phyloP scores from a whole-genome alignment of 305 asterid genomes.

The Nicotiana rustica region DNA sequence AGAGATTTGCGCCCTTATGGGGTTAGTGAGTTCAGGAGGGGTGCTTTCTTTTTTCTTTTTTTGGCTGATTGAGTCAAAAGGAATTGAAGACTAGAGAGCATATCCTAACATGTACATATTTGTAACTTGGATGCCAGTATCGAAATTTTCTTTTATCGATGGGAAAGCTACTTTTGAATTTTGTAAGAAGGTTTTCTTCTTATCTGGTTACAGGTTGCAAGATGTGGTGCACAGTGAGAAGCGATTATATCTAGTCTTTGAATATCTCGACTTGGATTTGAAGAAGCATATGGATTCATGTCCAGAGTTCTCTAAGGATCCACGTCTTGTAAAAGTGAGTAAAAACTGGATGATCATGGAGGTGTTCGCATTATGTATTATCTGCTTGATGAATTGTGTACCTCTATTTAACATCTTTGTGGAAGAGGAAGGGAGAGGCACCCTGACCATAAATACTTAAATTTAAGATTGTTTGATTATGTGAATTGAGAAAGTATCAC shows the following conservation, averaged over 20 bases:
- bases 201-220: constrained; percentile 70
- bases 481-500: not conserved
- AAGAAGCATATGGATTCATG: constrained; percentile 98
- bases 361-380: not conserved
- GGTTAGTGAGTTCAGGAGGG: not conserved
- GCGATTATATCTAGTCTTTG: constrained; percentile 93
- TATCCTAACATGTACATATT: not conserved
- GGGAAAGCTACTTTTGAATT: not conserved
- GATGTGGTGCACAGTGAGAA: constrained; percentile 97
- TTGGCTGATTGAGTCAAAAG: not conserved
- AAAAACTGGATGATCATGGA: constrained; percentile 41
- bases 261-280: constrained; percentile 94
- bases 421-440: constrained; percentile 5
- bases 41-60: not conserved
- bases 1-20: not conserved
- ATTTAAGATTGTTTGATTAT: not conserved
- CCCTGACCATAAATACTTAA: not conserved
- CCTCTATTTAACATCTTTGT: not conserved
- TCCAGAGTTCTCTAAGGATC: constrained; percentile 90
- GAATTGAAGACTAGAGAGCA: not conserved
- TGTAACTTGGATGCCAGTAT: constrained; percentile 12
- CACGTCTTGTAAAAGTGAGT: constrained; percentile 78
- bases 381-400: constrained; percentile 17
- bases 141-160: constrained; percentile 1
- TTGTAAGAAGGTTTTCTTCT: constrained; percentile 20